Base-by-base conservation (phyloP, 2,329 filamentous ascomycete species). In the Fusarium penzigii region DNA sequence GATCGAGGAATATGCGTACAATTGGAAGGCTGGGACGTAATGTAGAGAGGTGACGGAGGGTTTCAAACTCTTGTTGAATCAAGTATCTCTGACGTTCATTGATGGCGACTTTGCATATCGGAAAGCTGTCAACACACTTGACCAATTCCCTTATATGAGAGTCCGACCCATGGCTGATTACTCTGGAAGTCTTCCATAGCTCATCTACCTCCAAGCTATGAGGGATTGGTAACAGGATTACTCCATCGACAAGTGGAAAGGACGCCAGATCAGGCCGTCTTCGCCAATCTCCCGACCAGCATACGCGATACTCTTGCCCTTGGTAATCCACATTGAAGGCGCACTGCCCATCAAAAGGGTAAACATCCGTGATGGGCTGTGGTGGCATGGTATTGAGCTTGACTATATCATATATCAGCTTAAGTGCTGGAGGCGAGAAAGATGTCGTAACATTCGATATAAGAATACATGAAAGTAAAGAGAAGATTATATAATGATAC, bases 281-380 rank as follows among this genome's bases (percentile, higher is more conserved):
- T n/a, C 42, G 20, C 48, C 48, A 49, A 6, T 49, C 41, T 40
- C 42, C 48, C 2, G 41, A 44, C 48, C 48, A 49, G 29, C 42
- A 44, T 4, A 49, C 42, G 7, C 48, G 48, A 32, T 13, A 32
- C 11, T 49, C 48, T n/a, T 49, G 32, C n/a, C 36, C 41, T 36
- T 36, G 25, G 12, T 44, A 32, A 16, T 49, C 51, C 17, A 47
- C 9, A 5, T 47, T 47, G 25, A 20, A 5, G 38, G 45, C 45
- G 29, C 7, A 42, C 68, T 72, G 59, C n/a, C 71, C 39, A 57
- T 51, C 17, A 61, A 29, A 46, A 17, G 17, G 36, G 39, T 46
- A 46, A 12, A 32, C 17, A 16, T 46, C 64, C 20, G 63, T 64
- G 17, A 61, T 73, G 5, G 69, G 70, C 10, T 72, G 66, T 61